Evolutionary conservation across 148 eudicot genomes (phyloP).

Genomic region (Beta vulgaris): DNA sequence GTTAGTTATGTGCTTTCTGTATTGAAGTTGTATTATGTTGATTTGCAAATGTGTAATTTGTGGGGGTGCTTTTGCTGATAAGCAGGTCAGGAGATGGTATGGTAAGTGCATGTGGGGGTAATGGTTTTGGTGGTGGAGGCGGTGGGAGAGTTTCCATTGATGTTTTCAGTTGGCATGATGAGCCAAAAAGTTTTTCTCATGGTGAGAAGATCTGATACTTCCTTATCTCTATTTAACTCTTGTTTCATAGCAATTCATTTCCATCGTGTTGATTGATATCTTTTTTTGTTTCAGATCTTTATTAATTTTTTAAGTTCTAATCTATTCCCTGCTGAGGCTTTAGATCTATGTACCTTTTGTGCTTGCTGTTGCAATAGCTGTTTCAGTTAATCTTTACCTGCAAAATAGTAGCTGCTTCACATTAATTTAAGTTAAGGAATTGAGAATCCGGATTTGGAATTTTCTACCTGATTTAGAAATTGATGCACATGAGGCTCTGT

Average conservation of each 20-base stretch:
- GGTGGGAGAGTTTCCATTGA: slow-evolving; percentile 95
- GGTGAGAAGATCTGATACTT: slow-evolving; percentile 46
- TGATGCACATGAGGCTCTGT: no score
- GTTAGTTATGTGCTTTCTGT: background rate
- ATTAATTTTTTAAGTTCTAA: background rate
- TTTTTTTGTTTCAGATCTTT: background rate
- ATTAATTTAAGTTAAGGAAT: no score
- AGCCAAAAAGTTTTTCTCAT: slow-evolving; percentile 57
- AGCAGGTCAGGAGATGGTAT: slow-evolving; percentile 85
- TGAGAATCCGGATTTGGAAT: no score
- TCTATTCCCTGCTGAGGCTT: background rate
- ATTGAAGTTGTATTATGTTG: background rate
- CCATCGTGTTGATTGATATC: background rate
- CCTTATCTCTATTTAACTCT: background rate
- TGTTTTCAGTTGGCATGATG: slow-evolving; percentile 93
- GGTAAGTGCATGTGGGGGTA: slow-evolving; percentile 88
- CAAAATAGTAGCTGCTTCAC: no score
- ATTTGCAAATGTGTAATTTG: background rate
- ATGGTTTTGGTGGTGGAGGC: slow-evolving; percentile 95
- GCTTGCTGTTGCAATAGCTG: no score
- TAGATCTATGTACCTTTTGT: no score
- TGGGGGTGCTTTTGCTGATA: slow-evolving; percentile 25
- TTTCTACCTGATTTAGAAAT: no score
- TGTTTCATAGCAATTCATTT: background rate
- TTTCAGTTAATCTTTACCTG: no score